phyloP scores from a whole-genome alignment of 148 eudicot species.

The Amaranthus cruentus region DNA sequence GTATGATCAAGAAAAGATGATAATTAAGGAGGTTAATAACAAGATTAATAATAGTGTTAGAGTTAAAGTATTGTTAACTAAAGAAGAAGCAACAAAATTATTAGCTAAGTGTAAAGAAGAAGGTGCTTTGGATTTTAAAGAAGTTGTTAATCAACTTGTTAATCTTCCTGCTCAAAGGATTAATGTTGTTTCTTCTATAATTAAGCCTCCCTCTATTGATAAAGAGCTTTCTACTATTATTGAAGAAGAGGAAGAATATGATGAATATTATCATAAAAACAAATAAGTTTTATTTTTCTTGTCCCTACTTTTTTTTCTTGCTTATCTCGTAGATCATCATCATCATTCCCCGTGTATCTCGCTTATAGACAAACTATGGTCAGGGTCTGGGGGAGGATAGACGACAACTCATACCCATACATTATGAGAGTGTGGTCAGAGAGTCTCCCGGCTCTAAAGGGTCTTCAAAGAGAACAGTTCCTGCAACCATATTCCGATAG shows the following conservation, averaged over 20 bases:
- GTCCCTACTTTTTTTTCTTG: background rate
- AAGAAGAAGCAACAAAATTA: conserved; percentile 41
- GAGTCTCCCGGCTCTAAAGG: too few species aligned
- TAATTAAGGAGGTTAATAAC: background rate
- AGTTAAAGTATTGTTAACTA: conserved; percentile 51
- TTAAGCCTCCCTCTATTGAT: background rate
- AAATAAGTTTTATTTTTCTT: background rate
- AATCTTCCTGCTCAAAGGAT: conserved; percentile 38
- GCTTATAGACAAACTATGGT: too few species aligned
- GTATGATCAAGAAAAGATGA: background rate
- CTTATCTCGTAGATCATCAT: background rate
- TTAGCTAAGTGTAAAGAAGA: conserved; percentile 37
- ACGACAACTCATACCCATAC: too few species aligned
- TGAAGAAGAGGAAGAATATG: conserved; percentile 8
- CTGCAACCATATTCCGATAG: too few species aligned
- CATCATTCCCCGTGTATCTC: too few species aligned
- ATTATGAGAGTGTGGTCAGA: too few species aligned
- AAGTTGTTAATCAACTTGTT: conserved; percentile 38
- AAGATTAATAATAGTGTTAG: conserved; percentile 9
- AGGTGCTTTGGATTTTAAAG: conserved; percentile 40
- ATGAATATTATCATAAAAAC: background rate
- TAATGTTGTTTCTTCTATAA: conserved; percentile 11
- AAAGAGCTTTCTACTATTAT: conserved; percentile 12
- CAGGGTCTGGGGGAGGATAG: too few species aligned
- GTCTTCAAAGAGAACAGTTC: too few species aligned